phyloP scores from a whole-genome alignment of 1,139 yeast genomes.

The Nakaseomyces glabratus region DNA sequence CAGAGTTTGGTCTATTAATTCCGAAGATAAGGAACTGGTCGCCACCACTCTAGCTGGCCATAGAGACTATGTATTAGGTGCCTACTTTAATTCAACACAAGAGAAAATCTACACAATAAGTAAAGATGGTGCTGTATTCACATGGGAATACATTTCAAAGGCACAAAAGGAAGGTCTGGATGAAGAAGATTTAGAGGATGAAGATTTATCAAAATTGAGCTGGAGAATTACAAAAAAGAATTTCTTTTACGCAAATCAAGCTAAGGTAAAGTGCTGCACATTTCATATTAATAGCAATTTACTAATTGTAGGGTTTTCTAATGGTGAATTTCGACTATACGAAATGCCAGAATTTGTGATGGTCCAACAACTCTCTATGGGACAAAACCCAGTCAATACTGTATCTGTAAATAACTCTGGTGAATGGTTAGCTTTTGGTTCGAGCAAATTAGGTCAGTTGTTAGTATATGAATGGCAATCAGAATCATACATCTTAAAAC shows the following conservation, averaged over 20 bases:
- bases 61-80: slow-evolving; percentile 75
- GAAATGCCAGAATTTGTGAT: slow-evolving; percentile 71
- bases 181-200: slow-evolving; percentile 36
- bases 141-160: slow-evolving; percentile 73
- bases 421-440: slow-evolving; percentile 97
- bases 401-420: slow-evolving; percentile 76
- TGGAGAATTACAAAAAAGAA: slow-evolving; percentile 84
- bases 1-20: slow-evolving; percentile 67
- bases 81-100: slow-evolving; percentile 79
- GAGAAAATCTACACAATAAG: slow-evolving; percentile 85
- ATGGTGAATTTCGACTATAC: slow-evolving; percentile 89
- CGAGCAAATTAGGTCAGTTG: slow-evolving; percentile 82
- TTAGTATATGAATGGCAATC: slow-evolving; percentile 98
- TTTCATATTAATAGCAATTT: slow-evolving; percentile 68
- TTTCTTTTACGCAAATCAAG: slow-evolving; percentile 57
- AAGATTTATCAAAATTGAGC: slow-evolving; percentile 36
- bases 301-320: slow-evolving; percentile 79
- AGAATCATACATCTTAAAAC: slow-evolving; percentile 87
- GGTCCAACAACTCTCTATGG: slow-evolving; percentile 85
- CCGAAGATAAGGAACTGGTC: slow-evolving; percentile 62
- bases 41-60: slow-evolving; percentile 90
- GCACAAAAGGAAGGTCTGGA: slow-evolving; percentile 36
- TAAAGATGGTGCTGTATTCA: slow-evolving; percentile 88
- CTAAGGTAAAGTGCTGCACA: slow-evolving; percentile 70
- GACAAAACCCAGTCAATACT: slow-evolving; percentile 80